Evolutionary conservation across 179 eudicot species (phyloP).

Genomic region (Vitellaria paradoxa): DNA sequence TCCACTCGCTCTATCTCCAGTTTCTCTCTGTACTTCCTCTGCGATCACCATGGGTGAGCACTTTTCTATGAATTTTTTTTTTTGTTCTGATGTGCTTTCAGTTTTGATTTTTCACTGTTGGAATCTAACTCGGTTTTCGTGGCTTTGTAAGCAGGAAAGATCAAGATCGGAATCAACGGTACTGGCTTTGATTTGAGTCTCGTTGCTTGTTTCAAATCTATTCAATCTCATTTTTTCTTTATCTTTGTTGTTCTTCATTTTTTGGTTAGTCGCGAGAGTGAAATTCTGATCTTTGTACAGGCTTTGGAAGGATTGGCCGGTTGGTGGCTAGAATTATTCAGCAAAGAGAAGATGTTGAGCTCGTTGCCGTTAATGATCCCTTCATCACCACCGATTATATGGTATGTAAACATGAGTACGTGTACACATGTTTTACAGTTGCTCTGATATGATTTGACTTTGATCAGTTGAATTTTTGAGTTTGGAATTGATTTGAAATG

Average conservation of each 20-base stretch:
- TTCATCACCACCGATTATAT: slow-evolving; percentile 67
- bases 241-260: too few species aligned
- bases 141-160: slow-evolving; percentile 35
- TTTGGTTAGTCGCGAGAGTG: not conserved
- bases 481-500: not conserved
- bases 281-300: slow-evolving; percentile 17
- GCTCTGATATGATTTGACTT: not conserved
- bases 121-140: not conserved
- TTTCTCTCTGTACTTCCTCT: not conserved
- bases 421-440: not conserved
- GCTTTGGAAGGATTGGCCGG: slow-evolving; percentile 42
- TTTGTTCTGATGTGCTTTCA: not conserved
- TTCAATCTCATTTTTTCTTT: not conserved
- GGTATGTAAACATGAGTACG: slow-evolving; percentile 18
- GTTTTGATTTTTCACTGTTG: not conserved
- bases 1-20: not conserved
- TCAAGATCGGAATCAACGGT: slow-evolving; percentile 82
- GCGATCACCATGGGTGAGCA: slow-evolving; percentile 2
- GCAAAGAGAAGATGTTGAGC: slow-evolving; percentile 20
- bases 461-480: not conserved
- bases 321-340: slow-evolving; percentile 37
- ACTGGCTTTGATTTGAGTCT: slow-evolving; percentile 13
- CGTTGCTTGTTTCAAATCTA: not conserved
- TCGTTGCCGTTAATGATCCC: slow-evolving; percentile 64
- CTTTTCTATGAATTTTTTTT: not conserved